Conservation (phyloP, 371 early-diverging fungal species). For the Sanchytrium tribonematis region DNA sequence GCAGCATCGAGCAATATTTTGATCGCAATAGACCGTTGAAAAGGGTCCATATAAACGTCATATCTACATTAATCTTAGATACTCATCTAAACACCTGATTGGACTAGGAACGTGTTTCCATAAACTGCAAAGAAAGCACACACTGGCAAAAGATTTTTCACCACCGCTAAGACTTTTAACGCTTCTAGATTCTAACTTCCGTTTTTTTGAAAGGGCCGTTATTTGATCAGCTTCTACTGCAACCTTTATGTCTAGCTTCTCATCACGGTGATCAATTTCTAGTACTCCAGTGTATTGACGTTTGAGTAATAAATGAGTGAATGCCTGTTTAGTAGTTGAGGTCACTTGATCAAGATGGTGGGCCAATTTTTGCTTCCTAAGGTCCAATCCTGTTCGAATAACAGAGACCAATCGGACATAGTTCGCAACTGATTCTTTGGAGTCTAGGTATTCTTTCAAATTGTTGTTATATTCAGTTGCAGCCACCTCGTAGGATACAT, state of each 20-base stretch:
- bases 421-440: background rate
- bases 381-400: background rate
- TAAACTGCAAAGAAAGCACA: conserved; percentile 75
- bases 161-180: conserved; percentile 66
- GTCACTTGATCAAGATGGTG: conserved; percentile 23
- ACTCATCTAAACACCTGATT: conserved; percentile 91
- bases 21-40: conserved; percentile 1
- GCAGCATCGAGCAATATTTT: conserved; percentile 14
- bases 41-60: conserved; percentile 91
- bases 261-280: conserved; percentile 39
- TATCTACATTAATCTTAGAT: too few relatives aligned
- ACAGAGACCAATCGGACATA: background rate
- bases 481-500: background rate
- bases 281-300: conserved; percentile 70
- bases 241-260: conserved; percentile 27
- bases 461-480: background rate
- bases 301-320: conserved; percentile 33
- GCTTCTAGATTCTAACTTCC: conserved; percentile 14
- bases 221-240: conserved; percentile 21
- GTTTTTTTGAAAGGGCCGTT: background rate
- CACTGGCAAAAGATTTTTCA: conserved; percentile 94
- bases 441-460: background rate
- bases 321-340: conserved; percentile 34
- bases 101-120: conserved; percentile 92
- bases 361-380: background rate